A percentile compares a stretch with the other conserved stretches of the same genome.
These are phyloP conservation scores for Coprinellus aureogranulatus DNA, from an alignment of 768 basidiomycete genomes.

Conservation along the genomic window DNA sequence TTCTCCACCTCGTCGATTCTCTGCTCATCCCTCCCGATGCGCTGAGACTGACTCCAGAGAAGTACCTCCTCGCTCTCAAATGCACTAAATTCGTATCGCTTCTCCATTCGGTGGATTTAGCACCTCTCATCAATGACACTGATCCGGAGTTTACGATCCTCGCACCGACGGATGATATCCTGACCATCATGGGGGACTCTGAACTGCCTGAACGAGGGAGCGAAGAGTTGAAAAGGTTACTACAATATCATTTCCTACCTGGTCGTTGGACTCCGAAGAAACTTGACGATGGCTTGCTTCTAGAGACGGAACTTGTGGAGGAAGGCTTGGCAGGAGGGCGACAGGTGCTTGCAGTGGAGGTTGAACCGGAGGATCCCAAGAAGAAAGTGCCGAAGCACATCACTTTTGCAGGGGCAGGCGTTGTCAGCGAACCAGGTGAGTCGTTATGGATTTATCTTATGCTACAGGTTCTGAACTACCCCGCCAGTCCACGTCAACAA, in stretches of 20 bases:
- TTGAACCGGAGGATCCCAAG: slow-evolving; percentile 50
- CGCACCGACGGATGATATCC: slow-evolving; percentile 84
- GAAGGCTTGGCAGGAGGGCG: slow-evolving; percentile 63
- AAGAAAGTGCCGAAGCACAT: slow-evolving; percentile 51
- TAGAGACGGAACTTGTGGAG: slow-evolving; percentile 78
- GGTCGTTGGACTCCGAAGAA: slow-evolving; percentile 72
- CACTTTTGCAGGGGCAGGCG: slow-evolving; percentile 79
- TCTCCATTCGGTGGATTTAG: slow-evolving; percentile 79
- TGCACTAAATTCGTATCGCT: slow-evolving; percentile 89
- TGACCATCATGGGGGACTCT: slow-evolving; percentile 52
- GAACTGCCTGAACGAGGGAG: slow-evolving; percentile 65
- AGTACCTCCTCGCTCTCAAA: slow-evolving; percentile 88
- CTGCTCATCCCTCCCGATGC: slow-evolving; percentile 77
- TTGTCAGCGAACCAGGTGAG: slow-evolving; percentile 76
- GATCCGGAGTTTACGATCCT: slow-evolving; percentile 80
- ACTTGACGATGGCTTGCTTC: slow-evolving; percentile 67
- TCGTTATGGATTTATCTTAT: neutral
- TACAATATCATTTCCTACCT: slow-evolving; percentile 91
- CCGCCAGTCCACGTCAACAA: slow-evolving; percentile 69
- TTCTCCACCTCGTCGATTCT: slow-evolving; percentile 83
- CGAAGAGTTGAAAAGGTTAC: slow-evolving; percentile 64
- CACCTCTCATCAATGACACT: slow-evolving; percentile 66
- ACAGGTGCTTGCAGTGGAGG: slow-evolving; percentile 70
- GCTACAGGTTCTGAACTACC: neutral
- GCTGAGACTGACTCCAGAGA: slow-evolving; percentile 86